Evolutionary conservation across 345 rosid species (phyloP).

Genomic region (Pugionium cornutum): DNA sequence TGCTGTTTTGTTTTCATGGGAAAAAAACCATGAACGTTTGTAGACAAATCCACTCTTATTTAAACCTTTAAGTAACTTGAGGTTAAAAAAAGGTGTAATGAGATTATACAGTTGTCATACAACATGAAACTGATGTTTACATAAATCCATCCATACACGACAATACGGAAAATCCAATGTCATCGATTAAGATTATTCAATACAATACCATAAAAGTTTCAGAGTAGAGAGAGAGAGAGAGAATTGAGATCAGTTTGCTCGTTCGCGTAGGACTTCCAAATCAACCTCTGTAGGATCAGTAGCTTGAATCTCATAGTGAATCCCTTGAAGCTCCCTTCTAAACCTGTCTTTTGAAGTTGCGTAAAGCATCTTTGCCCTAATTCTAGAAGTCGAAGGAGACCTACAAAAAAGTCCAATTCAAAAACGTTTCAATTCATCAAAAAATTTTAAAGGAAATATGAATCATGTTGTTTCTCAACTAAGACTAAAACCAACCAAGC

Average conservation of each 20-base stretch:
- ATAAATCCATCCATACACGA: conserved; percentile 17
- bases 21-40: no score
- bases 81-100: not conserved
- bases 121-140: conserved; percentile 28
- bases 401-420: conserved; percentile 32
- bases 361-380: conserved; percentile 75
- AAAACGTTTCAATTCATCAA: not conserved
- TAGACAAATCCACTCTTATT: no score
- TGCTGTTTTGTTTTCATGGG: no score
- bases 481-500: conserved; percentile 54
- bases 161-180: conserved; percentile 24
- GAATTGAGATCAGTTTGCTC: conserved; percentile 48
- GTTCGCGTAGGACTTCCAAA: conserved; percentile 63
- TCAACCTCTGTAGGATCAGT: conserved; percentile 86
- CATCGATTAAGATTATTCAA: conserved; percentile 33
- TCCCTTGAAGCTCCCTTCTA: conserved; percentile 71
- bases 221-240: not conserved
- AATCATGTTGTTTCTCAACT: not conserved
- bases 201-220: conserved; percentile 26
- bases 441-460: no score
- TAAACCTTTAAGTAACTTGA: no score
- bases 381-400: conserved; percentile 69
- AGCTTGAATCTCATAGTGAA: conserved; percentile 84
- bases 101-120: conserved; percentile 16
- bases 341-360: conserved; percentile 71